A percentile compares a stretch with the other conserved stretches of the same genome.
phyloP scores from a whole-genome alignment of 208 protist genomes.

The Acanthamoeba castellanii region DNA sequence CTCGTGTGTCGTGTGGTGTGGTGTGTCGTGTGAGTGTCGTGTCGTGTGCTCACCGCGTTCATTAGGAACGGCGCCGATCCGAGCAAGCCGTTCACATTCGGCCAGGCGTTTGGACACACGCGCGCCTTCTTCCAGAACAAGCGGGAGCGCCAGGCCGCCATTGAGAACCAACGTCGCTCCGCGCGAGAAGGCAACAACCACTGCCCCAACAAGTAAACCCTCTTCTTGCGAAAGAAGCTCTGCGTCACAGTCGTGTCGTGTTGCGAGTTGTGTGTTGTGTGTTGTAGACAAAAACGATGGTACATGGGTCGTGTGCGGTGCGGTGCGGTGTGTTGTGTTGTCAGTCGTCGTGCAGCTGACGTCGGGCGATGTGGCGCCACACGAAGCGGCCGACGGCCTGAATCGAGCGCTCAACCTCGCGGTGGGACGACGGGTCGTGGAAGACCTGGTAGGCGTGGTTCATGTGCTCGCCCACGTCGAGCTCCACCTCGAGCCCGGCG shows the following conservation, averaged over 20 bases:
- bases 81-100: neutral
- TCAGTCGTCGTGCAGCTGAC: neutral
- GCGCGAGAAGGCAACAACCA: too few species aligned
- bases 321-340: neutral
- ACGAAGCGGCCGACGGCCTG: conserved; percentile 57
- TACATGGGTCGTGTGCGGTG: too few species aligned
- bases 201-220: too few species aligned
- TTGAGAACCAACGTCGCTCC: neutral
- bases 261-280: too few species aligned
- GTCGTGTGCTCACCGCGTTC: neutral
- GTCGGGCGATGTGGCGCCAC: conserved; percentile 37
- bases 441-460: conserved; percentile 72
- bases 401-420: conserved; percentile 41
- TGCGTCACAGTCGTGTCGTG: too few species aligned
- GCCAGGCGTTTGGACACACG: neutral
- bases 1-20: neutral
- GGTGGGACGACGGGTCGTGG: conserved; percentile 32
- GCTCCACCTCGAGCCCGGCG: conserved; percentile 45
- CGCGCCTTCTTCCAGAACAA: conserved; percentile 33
- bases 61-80: neutral
- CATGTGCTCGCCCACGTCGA: conserved; percentile 67
- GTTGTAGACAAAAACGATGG: too few species aligned
- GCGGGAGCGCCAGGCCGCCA: neutral
- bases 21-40: neutral
- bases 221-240: too few species aligned